phyloP scores from a whole-genome alignment of 495 filamentous ascomycete genomes.

The Opeltia flavorubescens region DNA sequence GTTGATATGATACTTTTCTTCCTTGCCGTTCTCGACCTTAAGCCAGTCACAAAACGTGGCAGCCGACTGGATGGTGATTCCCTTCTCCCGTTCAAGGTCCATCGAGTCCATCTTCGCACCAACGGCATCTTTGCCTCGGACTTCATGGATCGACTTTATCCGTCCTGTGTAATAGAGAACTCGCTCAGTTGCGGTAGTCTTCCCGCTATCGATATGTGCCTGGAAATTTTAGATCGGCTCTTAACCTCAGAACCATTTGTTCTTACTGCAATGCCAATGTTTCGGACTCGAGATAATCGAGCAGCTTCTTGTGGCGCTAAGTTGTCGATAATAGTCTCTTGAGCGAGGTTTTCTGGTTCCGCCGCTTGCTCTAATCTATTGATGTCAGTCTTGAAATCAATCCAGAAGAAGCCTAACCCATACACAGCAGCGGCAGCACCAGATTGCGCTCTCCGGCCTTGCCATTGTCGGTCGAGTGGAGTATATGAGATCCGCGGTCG shows the following conservation, averaged over 20 bases:
- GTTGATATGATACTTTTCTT: conserved; percentile 93
- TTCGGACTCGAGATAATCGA: conserved; percentile 67
- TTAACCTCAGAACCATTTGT: not conserved
- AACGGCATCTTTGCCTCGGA: conserved; percentile 85
- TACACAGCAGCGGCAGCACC: conserved; percentile 31
- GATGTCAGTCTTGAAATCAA: not conserved
- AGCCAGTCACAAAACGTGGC: conserved; percentile 97
- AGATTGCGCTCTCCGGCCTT: conserved; percentile 21
- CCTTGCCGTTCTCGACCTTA: conserved; percentile 62
- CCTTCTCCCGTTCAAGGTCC: conserved; percentile 95
- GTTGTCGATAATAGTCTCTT: conserved; percentile 57
- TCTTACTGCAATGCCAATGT: conserved; percentile 93
- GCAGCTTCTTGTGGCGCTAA: conserved; percentile 61
- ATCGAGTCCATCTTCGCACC: conserved; percentile 99
- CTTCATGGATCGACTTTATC: conserved; percentile 94
- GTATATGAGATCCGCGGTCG: conserved; percentile 5
- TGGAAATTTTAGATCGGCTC: conserved; percentile 19
- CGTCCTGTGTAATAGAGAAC: conserved; percentile 98
- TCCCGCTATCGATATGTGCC: conserved; percentile 98
- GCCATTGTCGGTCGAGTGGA: conserved; percentile 17
- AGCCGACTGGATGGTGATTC: conserved; percentile 96
- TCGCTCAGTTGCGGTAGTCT: conserved; percentile 93
- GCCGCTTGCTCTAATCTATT: conserved; percentile 46
- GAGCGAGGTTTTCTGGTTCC: conserved; percentile 42
- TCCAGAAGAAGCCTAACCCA: conserved; percentile 5